phyloP scores from a whole-genome alignment of 495 filamentous ascomycete genomes.

The Immersiella caudata region DNA sequence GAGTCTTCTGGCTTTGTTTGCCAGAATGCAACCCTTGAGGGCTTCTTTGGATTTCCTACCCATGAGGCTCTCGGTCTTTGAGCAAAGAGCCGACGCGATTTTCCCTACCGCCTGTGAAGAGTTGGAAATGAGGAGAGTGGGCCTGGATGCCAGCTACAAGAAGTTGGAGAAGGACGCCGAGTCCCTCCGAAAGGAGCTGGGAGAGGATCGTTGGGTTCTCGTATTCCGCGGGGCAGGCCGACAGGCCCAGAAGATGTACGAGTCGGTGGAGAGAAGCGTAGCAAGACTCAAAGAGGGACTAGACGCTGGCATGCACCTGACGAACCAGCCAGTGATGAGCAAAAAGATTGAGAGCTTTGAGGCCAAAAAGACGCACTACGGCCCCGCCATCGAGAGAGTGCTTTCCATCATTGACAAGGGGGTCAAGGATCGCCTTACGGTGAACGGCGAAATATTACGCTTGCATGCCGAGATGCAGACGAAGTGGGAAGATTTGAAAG shows the following conservation, averaged over 20 bases:
- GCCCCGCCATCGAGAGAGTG: slow-evolving; percentile 90
- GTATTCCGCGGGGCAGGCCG: slow-evolving; percentile 92
- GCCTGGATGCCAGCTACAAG: slow-evolving; percentile 77
- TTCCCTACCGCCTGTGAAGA: slow-evolving; percentile 92
- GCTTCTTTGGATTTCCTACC: slow-evolving; percentile 95
- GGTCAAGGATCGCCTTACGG: slow-evolving; percentile 84
- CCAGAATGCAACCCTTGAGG: slow-evolving; percentile 88
- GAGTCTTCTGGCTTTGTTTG: slow-evolving; percentile 82
- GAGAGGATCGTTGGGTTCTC: slow-evolving; percentile 92
- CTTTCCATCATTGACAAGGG: slow-evolving; percentile 90
- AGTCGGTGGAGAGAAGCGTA: slow-evolving; percentile 85
- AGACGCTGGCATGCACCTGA: slow-evolving; percentile 70
- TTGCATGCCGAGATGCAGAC: slow-evolving; percentile 80
- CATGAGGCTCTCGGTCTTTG: slow-evolving; percentile 90
- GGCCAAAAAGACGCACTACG: slow-evolving; percentile 92
- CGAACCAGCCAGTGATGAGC: slow-evolving; percentile 63
- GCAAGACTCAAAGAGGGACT: slow-evolving; percentile 78
- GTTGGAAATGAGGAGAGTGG: slow-evolving; percentile 68
- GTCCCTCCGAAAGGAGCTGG: slow-evolving; percentile 79
- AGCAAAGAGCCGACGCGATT: slow-evolving; percentile 67
- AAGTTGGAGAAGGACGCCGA: slow-evolving; percentile 87
- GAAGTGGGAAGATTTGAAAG: slow-evolving; percentile 74
- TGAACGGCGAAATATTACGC: slow-evolving; percentile 90
- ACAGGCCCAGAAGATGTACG: slow-evolving; percentile 92
- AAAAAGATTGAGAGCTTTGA: slow-evolving; percentile 93